Base-by-base conservation (phyloP, 441 rosid genomes). In the Adansonia grandidieri region DNA sequence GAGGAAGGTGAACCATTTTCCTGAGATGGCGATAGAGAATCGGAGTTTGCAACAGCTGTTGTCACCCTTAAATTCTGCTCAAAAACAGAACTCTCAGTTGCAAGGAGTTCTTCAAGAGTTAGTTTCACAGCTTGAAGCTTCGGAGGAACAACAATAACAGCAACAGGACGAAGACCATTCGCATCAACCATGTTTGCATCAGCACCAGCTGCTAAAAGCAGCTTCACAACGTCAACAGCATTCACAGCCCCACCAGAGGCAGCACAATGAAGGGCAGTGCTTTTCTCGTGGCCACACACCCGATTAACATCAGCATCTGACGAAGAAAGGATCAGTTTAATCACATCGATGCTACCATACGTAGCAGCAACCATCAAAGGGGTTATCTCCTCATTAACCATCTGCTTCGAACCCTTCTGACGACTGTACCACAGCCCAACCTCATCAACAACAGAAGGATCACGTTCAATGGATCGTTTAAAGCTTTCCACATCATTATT, bases 361-460 rank as follows among this genome's bases (percentile, higher is more conserved):
- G 90, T 89, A 40, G 96, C 86, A 73, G 96, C 93, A 15, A 91
- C 96, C 96, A 91, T 91, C 74, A 91, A 82, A 6, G 93, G 93
- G 14, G 93, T 91, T 58, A 92, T 86, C 77, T 88, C 86, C 68
- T 89, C 85, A 79, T 91, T 89, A 68, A 91, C 90, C 96, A 91
- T 90, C 81, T 86, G 82, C 77, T 89, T 91, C 0, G 86, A 85
- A 1, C 96, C 96, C 79, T 89, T 91, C 78, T 85, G 89, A 20
- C 93, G 88, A 44, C 93, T 89, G 81, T 91, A 91, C 96, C 96
- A 91, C 1, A 87, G 77, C 32, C 96, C 96, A 71, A 86, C 77
- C 82, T 91, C 93, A 75, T 89, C 91, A 14, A 90, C 78, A 73
- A 91, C 77, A 0, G 86, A 87, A 75, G 91, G 91, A 75, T 91